Conservation (phyloP, 2,329 filamentous ascomycete genomes). For the Claviceps lovelessii region DNA sequence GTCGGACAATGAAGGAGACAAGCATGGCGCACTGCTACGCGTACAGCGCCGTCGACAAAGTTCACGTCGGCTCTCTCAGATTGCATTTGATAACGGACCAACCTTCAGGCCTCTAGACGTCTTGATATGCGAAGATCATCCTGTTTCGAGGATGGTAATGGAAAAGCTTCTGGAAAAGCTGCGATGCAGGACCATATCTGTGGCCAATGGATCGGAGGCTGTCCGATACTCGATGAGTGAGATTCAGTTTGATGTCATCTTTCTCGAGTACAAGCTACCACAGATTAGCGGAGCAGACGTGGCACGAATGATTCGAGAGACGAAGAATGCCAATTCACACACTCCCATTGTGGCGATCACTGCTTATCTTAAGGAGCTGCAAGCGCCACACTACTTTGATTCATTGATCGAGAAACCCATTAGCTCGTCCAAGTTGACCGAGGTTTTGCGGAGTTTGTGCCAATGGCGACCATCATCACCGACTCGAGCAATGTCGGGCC, state of each 20-base stretch:
- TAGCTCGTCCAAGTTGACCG: constrained; percentile 76
- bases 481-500: constrained; percentile 25
- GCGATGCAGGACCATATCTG: constrained; percentile 84
- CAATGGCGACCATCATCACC: constrained; percentile 75
- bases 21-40: constrained; percentile 76
- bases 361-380: constrained; percentile 92
- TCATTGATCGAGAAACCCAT: constrained; percentile 93
- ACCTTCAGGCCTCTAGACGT: constrained; percentile 85
- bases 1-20: constrained; percentile 90
- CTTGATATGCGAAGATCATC: constrained; percentile 93
- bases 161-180: constrained; percentile 92
- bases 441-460: constrained; percentile 75
- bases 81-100: constrained; percentile 70
- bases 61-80: constrained; percentile 83
- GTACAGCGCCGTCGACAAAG: constrained; percentile 92
- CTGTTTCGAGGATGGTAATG: constrained; percentile 96
- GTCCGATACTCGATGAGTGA: constrained; percentile 90
- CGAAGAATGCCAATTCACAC: constrained; percentile 84
- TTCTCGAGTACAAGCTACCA: constrained; percentile 91
- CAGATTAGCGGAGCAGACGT: constrained; percentile 93
- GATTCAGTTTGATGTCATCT: constrained; percentile 97
- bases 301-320: constrained; percentile 93
- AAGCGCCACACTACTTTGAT: constrained; percentile 90
- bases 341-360: constrained; percentile 95
- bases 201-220: constrained; percentile 78